These are phyloP conservation scores for Marsdenia floribunda DNA, from an alignment of 257 asterid genomes.

Conservation along the genomic window DNA sequence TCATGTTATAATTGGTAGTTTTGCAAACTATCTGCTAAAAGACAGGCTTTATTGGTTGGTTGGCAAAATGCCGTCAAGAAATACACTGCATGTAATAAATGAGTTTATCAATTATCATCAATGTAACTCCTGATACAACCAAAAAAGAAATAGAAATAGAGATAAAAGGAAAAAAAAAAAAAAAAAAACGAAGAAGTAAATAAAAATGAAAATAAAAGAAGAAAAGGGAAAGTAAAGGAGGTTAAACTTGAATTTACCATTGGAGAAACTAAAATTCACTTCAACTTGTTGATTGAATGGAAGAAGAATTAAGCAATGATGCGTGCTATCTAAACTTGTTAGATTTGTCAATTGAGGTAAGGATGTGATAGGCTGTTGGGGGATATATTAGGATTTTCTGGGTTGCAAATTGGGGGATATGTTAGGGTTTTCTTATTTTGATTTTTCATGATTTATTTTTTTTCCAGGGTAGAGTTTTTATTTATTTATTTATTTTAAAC, in stretches of 20 bases:
- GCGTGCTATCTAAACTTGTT: not conserved
- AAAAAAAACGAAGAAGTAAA: not conserved
- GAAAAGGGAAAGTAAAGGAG: too few relatives aligned
- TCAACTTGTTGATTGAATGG: conserved; percentile 4
- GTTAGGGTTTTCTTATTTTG: not conserved
- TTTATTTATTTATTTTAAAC: not conserved
- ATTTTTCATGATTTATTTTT: not conserved
- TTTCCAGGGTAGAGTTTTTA: not conserved
- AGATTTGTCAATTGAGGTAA: conserved; percentile 8
- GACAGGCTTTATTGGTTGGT: not conserved
- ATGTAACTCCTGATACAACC: not conserved
- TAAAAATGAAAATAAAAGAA: not conserved
- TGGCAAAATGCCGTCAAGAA: conserved; percentile 5
- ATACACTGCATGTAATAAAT: conserved; percentile 10
- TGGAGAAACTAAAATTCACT: not conserved
- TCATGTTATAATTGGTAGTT: conserved; percentile 5
- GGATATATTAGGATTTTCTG: not conserved
- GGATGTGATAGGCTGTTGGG: conserved; percentile 3
- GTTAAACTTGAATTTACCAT: not conserved
- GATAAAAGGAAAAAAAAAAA: not conserved
- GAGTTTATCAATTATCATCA: conserved; percentile 2
- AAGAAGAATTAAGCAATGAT: not conserved
- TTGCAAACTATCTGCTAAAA: not conserved
- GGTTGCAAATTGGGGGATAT: conserved; percentile 4
- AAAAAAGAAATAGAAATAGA: not conserved